Evolutionary conservation across 768 basidiomycete species (phyloP), one percentile per base, ranked within the genome.

Genomic region (Omphalotus guepiniiformis): DNA sequence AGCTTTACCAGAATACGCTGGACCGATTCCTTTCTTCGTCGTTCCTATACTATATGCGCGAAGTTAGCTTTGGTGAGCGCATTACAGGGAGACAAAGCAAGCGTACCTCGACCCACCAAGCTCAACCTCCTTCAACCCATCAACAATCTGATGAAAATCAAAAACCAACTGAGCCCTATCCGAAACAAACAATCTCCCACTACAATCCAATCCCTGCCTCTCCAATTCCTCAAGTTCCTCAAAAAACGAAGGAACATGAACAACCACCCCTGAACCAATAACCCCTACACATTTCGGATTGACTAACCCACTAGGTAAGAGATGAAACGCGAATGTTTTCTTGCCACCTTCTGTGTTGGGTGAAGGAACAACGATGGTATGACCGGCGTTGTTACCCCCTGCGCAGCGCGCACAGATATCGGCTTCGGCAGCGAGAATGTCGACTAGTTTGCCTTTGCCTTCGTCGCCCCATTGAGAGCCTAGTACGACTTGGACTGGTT

Each of bases 61-160:
- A 35, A 43, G 25, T n/a, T 16, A 29, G 6, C 11, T 26, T 16
- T 37, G 4, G 25, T 16, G n/a, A 13, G 28, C 5, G n/a, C 8
- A 12, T 27, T 16, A 12, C 38, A 12, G 15, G 40, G 43, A 35
- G 19, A n/a, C n/a, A n/a, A n/a, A 21, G 26, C 32, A 39, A 49
- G 53, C 56, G 27, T 55, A 84, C 84, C 85, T 89, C 1, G 83
- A 85, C 7, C 91, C 89, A 19, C 96, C 96, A 19, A 98, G 79
- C 64, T 98, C 96, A 30, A 93, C 91, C 65, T 99, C 96, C 65
- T 98, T 99, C 59, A 99, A 71, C 4, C 96, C 96, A 62, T 99
- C 96, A 23, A 98, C 96, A 60, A 98, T 97, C 72, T 99, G 96
- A 68, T 99, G 96, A 66, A 99, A 98, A 63, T 98, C 96, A 60